These are phyloP conservation scores for Plasmodium adleri DNA, from an alignment of 169 alveolate genomes.

Conservation along the genomic window DNA sequence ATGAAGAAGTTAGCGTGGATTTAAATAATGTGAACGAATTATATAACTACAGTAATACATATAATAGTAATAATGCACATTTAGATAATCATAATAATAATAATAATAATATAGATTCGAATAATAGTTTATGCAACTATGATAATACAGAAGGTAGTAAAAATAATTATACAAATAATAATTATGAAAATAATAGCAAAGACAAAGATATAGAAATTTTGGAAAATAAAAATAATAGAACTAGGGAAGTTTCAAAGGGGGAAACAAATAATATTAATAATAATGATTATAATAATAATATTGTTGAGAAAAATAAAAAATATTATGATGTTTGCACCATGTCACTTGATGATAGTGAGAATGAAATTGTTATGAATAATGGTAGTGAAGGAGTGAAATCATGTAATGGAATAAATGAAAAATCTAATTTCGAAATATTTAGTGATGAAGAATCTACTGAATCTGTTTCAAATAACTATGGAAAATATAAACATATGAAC, in stretches of 20 bases:
- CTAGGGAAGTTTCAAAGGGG: no score
- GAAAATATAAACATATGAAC: constrained; percentile 58
- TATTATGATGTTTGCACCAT: background rate
- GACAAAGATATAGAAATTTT: background rate
- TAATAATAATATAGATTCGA: background rate
- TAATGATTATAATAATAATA: background rate
- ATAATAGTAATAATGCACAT: background rate
- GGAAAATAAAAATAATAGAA: no score
- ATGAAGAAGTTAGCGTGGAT: background rate
- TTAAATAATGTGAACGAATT: no score
- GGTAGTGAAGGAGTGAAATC: no score
- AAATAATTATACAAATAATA: background rate
- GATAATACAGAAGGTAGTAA: background rate
- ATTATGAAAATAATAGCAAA: background rate
- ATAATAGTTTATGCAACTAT: background rate
- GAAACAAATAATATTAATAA: background rate
- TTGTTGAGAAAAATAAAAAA: constrained; percentile 1
- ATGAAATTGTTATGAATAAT: background rate
- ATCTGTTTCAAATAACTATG: constrained; percentile 42
- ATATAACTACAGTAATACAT: background rate
- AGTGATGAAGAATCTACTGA: constrained; percentile 8
- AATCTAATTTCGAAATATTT: background rate
- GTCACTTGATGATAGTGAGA: constrained; percentile 2
- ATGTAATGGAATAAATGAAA: background rate
- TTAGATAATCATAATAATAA: background rate